A percentile compares a stretch with the other conserved stretches of the same genome.
phyloP scores from a whole-genome alignment of 2,329 filamentous ascomycete species.

The Reticulascus tulasneorum region DNA sequence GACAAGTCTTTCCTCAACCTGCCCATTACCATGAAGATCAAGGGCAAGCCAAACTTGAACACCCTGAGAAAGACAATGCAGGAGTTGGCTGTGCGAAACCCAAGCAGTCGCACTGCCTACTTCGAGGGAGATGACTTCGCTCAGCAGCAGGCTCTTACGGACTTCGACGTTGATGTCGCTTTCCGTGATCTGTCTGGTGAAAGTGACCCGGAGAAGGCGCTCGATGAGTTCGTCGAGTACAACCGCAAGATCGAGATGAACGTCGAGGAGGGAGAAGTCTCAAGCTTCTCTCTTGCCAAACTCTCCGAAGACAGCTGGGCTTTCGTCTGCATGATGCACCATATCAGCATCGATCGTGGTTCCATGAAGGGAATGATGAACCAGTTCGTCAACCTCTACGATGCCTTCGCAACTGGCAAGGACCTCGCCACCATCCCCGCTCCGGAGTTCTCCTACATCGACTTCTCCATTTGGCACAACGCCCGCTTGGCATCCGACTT shows the following conservation, averaged over 20 bases:
- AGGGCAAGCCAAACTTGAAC: conserved; percentile 16
- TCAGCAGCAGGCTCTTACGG: conserved; percentile 17
- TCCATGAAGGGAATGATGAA: conserved; percentile 18
- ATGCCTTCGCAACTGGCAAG: conserved; percentile 14
- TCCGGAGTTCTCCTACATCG: conserved; percentile 19
- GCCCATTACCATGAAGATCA: conserved; percentile 18
- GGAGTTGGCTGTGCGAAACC: conserved; percentile 18
- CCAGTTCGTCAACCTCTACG: conserved; percentile 18
- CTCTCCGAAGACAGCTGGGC: conserved; percentile 17
- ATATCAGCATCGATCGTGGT: conserved; percentile 20
- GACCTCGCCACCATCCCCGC: conserved; percentile 16
- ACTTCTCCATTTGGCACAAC: conserved; percentile 23
- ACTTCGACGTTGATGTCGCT: conserved; percentile 17
- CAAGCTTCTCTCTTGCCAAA: conserved; percentile 16
- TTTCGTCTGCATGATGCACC: conserved; percentile 18
- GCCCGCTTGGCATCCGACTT: conserved; percentile 18
- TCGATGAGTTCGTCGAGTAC: conserved; percentile 15
- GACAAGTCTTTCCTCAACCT: conserved; percentile 21
- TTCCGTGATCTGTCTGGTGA: conserved; percentile 15
- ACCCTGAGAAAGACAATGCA: conserved; percentile 15
- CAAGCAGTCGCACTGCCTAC: conserved; percentile 18
- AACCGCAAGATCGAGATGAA: conserved; percentile 20
- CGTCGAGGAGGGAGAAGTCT: conserved; percentile 18
- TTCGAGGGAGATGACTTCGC: conserved; percentile 19
- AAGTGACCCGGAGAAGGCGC: conserved; percentile 8